phyloP scores from a whole-genome alignment of 768 basidiomycete genomes.

The Sutorius australiensis region DNA sequence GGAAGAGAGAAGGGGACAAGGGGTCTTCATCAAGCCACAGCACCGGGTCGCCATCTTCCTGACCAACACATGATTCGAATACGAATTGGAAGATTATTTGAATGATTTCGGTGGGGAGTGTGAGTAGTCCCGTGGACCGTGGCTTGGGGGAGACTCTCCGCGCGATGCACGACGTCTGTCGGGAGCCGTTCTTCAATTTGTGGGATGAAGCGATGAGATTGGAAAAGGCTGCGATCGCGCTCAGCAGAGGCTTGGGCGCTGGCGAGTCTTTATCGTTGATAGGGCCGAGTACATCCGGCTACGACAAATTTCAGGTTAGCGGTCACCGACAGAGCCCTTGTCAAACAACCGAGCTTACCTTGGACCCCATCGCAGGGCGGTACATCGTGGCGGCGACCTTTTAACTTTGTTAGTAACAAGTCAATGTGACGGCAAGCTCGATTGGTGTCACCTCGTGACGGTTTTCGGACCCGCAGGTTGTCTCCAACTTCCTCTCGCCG shows the following conservation, averaged over 20 bases:
- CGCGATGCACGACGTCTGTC: background rate
- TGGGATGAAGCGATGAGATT: conserved; percentile 1
- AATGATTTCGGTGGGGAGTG: conserved; percentile 10
- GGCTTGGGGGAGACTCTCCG: background rate
- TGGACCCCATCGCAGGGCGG: background rate
- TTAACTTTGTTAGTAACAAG: too few species aligned
- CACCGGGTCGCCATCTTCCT: background rate
- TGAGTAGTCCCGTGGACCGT: background rate
- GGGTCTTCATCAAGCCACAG: conserved; percentile 7
- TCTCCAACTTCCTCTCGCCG: too few species aligned
- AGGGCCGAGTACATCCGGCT: background rate
- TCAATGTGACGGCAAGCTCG: too few species aligned
- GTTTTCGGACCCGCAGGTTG: too few species aligned
- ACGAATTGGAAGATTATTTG: conserved; percentile 8
- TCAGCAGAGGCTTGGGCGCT: background rate
- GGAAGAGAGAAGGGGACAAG: conserved; percentile 7
- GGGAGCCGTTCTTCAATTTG: too few species aligned
- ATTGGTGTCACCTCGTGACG: too few species aligned
- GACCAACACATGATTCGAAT: conserved; percentile 3
- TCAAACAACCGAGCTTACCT: background rate
- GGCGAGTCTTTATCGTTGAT: background rate
- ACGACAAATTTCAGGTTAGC: background rate
- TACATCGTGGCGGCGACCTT: too few species aligned
- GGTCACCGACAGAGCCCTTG: background rate
- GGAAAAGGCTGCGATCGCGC: conserved; percentile 7